Percentiles rank a stretch among this genome's conserved stretches.
Evolutionary conservation across 2,329 filamentous ascomycete species (phyloP).

Genomic region (Aspergillus eucalypticola): DNA sequence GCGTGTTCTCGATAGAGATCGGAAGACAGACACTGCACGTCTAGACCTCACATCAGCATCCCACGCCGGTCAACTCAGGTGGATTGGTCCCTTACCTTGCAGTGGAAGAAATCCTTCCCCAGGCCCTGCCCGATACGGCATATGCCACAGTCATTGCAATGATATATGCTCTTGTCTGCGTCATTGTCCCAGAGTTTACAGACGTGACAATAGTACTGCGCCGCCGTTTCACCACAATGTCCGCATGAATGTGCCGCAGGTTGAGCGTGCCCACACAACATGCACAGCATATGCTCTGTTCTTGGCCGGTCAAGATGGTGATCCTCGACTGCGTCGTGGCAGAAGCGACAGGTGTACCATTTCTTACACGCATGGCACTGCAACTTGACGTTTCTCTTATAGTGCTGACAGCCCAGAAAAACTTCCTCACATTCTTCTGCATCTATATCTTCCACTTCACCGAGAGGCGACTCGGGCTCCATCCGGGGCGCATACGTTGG

Average conservation of each 20-base stretch:
- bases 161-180: conserved; percentile 86
- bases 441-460: conserved; percentile 42
- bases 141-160: conserved; percentile 94
- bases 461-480: conserved; percentile 30
- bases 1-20: conserved; percentile 78
- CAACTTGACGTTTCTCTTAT: conserved; percentile 92
- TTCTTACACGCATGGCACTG: conserved; percentile 86
- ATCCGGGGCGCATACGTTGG: conserved; percentile 64
- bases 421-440: conserved; percentile 53
- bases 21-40: conserved; percentile 93
- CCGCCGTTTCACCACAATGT: conserved; percentile 73
- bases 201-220: conserved; percentile 88
- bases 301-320: conserved; percentile 77
- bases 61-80: not conserved
- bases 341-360: conserved; percentile 95
- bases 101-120: conserved; percentile 97
- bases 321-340: conserved; percentile 81
- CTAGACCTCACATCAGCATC: conserved; percentile 45
- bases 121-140: conserved; percentile 87
- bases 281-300: conserved; percentile 95
- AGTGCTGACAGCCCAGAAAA: conserved; percentile 81
- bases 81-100: conserved; percentile 67
- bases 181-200: conserved; percentile 99
- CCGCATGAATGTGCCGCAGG: conserved; percentile 75
- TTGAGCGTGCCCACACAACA: conserved; percentile 87